Base-by-base conservation (phyloP, 768 basidiomycete genomes). In the Dentipellis fragilis region DNA sequence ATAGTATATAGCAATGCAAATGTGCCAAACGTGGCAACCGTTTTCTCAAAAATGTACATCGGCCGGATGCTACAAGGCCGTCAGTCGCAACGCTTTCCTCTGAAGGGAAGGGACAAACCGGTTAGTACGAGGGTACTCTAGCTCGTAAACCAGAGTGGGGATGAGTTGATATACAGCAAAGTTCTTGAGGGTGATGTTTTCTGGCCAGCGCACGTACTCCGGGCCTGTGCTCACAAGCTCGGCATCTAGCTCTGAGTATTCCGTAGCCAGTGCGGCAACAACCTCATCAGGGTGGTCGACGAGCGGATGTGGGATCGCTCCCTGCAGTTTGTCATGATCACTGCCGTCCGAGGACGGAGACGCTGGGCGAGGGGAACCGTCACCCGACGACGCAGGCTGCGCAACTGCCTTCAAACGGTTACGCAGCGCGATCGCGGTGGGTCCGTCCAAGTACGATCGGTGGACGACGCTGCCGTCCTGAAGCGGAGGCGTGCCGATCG, bases 51-150 rank as follows among this genome's bases (percentile, higher is more conserved):
- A 36, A 95, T 77, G 64, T 93, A 93, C 9, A 90, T 64, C 1
- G 91, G 90, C 3, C 91, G 82, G 49, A 85, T 85, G 40, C 81
- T 81, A 52, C 29, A 40, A 6, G 9, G 22, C 8, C 21, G 7
- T 45, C 14, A 45, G 17, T 16, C 12, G 42, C 10, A 29, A 6
- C 29, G 29, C 29, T 3, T 3, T 6, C 6, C 29, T 29, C 29
- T 29, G 29, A 29, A 29, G 29, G 29, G 14, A n/a, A 9, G 46
- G 12, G 10, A 70, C 80, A 51, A 64, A 90, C 90, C 77, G 73
- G 35, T 89, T 83, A 10, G 95, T 97, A 51, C 95, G 74, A 10
- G 95, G 95, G 68, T 94, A 99, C 69, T 97, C 94, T 36, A 98
- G 75, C 68, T 98, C 93, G 65, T 99, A 99, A 7, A 97, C 93